phyloP scores from a whole-genome alignment of 768 basidiomycete genomes.

The Kockovaella imperatae region DNA sequence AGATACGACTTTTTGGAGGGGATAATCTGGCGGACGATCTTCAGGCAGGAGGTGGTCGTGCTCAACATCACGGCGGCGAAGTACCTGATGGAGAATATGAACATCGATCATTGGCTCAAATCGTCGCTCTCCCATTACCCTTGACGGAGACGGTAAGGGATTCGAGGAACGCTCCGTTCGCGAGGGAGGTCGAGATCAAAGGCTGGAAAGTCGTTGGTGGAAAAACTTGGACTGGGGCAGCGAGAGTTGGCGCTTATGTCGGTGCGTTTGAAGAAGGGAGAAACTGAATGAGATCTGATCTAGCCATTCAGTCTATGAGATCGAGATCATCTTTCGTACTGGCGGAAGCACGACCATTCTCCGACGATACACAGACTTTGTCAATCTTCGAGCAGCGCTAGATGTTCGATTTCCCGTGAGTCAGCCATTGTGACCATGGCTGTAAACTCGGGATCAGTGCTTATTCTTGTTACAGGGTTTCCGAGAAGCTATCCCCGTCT shows the following conservation, averaged over 20 bases:
- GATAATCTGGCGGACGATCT: not conserved
- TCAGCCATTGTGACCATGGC: not conserved
- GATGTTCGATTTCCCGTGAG: conserved; percentile 26
- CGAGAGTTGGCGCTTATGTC: conserved; percentile 39
- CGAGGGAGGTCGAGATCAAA: conserved; percentile 29
- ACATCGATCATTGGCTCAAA: no score
- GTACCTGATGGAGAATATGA: not conserved
- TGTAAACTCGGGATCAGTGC: not conserved
- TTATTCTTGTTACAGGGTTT: conserved; percentile 17
- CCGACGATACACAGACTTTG: conserved; percentile 40
- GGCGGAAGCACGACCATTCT: conserved; percentile 28
- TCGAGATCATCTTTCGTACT: conserved; percentile 24
- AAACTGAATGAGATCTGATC: not conserved
- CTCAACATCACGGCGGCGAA: not conserved
- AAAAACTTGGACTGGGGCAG: conserved; percentile 26
- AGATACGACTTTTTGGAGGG: not conserved
- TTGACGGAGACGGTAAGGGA: not conserved
- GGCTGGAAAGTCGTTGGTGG: conserved; percentile 42
- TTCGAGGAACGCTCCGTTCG: conserved; percentile 13
- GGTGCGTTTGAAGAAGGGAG: conserved; percentile 17
- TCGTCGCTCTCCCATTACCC: no score
- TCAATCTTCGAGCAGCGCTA: conserved; percentile 19
- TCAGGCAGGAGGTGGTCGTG: not conserved
- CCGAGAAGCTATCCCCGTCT: conserved; percentile 22
- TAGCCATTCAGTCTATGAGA: conserved; percentile 33